A percentile compares a stretch with the other conserved stretches of the same genome.
Evolutionary conservation across 768 basidiomycete genomes (phyloP).

Genomic region (Tephrocybe sp.): DNA sequence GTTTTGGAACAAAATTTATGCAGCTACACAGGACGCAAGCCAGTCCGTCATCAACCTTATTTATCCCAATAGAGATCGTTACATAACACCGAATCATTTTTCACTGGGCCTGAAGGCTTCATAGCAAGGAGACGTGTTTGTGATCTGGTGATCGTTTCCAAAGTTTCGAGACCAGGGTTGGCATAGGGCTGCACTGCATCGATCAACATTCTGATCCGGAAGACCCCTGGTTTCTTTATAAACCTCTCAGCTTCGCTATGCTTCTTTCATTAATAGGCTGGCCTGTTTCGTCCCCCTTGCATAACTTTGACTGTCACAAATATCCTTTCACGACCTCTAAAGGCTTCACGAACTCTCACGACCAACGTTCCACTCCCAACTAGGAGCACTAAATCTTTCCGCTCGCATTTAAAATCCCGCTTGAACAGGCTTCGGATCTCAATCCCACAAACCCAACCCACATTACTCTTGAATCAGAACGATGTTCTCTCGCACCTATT

Average conservation of each 20-base stretch:
- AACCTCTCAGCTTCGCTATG: neutral
- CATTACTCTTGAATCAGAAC: neutral
- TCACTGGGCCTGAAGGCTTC: no score
- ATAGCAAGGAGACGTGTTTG: no score
- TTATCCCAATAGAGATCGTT: no score
- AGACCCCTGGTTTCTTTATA: slow-evolving; percentile 1
- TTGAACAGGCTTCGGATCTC: neutral
- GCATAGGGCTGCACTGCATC: slow-evolving; percentile 6
- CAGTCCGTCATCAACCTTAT: no score
- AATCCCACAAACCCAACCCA: neutral
- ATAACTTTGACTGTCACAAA: slow-evolving; percentile 6
- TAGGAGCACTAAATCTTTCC: neutral
- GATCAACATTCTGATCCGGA: slow-evolving; percentile 9
- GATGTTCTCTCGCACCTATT: slow-evolving; percentile 19
- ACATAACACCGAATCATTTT: no score
- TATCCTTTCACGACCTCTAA: slow-evolving; percentile 17
- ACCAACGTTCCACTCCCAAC: slow-evolving; percentile 2
- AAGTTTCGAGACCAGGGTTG: neutral
- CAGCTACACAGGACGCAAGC: no score
- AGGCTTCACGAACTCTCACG: slow-evolving; percentile 17
- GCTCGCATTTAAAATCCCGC: neutral
- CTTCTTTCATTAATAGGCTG: slow-evolving; percentile 19
- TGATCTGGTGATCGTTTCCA: slow-evolving; percentile 9
- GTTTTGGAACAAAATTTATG: no score
- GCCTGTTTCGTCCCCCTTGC: slow-evolving; percentile 14